phyloP scores from a whole-genome alignment of 768 basidiomycete genomes.

The Agaricus bisporus region DNA sequence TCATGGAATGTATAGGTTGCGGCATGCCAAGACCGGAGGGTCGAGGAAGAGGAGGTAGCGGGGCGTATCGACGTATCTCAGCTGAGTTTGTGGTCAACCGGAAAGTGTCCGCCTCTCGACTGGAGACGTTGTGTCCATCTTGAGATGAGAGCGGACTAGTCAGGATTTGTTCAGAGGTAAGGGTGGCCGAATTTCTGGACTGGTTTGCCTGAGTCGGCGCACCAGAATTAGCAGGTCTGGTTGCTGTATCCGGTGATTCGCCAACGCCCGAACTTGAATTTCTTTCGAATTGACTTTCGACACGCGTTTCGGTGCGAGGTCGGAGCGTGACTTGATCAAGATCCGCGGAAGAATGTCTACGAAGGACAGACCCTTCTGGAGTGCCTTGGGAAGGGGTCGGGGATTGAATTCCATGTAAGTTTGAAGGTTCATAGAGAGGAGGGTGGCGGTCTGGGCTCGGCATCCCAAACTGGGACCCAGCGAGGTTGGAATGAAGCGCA shows the following conservation, averaged over 20 bases:
- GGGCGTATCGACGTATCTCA: not conserved
- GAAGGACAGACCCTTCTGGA: not conserved
- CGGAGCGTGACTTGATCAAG: not conserved
- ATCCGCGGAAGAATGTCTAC: too few species aligned
- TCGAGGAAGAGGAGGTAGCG: conserved; percentile 1
- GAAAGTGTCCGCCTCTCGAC: not conserved
- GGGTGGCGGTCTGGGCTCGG: too few species aligned
- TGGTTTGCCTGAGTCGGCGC: not conserved
- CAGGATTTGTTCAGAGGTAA: not conserved
- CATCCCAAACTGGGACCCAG: too few species aligned
- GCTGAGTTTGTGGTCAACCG: not conserved
- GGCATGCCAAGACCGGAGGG: not conserved
- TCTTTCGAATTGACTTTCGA: not conserved
- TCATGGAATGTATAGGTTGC: not conserved
- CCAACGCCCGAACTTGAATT: not conserved
- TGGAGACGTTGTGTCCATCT: not conserved
- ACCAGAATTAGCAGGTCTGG: not conserved
- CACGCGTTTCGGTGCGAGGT: not conserved
- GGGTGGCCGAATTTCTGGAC: not conserved
- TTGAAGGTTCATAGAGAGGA: not conserved
- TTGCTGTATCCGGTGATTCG: not conserved
- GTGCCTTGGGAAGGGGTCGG: not conserved
- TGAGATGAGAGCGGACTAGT: not conserved
- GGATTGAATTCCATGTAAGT: not conserved
- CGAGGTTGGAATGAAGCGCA: too few species aligned